Conservation (phyloP, 176 grass and related monocot species). For the Eragrostis curvula region DNA sequence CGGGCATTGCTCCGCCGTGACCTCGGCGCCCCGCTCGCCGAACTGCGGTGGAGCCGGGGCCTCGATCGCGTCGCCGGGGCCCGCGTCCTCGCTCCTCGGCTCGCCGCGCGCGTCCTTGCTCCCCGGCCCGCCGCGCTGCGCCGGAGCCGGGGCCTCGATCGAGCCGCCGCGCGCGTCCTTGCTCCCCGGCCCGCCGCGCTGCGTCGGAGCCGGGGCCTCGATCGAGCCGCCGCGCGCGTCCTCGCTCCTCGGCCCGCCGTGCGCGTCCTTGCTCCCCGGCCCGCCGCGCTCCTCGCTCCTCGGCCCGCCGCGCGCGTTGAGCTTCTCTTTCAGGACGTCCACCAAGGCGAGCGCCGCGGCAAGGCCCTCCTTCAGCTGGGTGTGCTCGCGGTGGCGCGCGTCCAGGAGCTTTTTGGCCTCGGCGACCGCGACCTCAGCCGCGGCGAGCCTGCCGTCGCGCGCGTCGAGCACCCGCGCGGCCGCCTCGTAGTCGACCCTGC, state of each 20-base stretch:
- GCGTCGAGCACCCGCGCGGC: constrained; percentile 40
- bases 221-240: too few species aligned
- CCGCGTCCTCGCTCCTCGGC: background rate
- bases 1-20: background rate
- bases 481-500: constrained; percentile 29
- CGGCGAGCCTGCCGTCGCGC: constrained; percentile 23
- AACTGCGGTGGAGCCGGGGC: background rate
- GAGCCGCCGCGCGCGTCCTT: too few species aligned
- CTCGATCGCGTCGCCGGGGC: background rate
- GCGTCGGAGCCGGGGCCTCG: too few species aligned
- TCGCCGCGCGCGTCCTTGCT: background rate
- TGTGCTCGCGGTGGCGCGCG: background rate
- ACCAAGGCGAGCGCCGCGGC: background rate
- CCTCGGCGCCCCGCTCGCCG: background rate
- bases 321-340: background rate
- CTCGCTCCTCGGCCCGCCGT: too few species aligned
- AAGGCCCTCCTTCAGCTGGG: too few species aligned
- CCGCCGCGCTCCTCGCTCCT: too few species aligned
- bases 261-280: too few species aligned
- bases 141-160: too few species aligned
- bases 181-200: too few species aligned
- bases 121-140: too few species aligned
- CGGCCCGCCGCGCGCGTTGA: background rate
- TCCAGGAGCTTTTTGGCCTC: background rate
- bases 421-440: background rate